Percentiles rank a stretch among this genome's conserved stretches.
These are phyloP conservation scores for Xylaria sp. DNA, from an alignment of 2,329 filamentous ascomycete genomes.

Conservation along the genomic window DNA sequence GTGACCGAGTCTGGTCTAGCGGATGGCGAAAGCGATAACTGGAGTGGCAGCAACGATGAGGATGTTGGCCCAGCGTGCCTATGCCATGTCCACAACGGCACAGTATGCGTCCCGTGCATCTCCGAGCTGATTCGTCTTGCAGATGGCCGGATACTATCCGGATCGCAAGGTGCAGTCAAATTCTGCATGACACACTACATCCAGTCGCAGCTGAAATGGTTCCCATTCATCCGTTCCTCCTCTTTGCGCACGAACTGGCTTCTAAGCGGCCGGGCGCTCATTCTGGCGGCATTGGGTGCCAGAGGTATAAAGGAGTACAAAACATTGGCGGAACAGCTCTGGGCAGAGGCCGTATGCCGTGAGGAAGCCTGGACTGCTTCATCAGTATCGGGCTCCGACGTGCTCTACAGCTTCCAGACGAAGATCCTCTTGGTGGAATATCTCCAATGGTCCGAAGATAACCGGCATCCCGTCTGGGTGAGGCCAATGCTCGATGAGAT, in stretches of 20 bases:
- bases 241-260: conserved; percentile 29
- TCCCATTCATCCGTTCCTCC: conserved; percentile 23
- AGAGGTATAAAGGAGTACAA: conserved; percentile 32
- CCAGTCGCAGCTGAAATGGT: conserved; percentile 33
- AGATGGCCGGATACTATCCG: conserved; percentile 17
- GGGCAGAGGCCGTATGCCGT: conserved; percentile 17
- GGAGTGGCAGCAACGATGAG: neutral
- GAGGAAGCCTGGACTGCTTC: conserved; percentile 4
- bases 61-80: conserved; percentile 2
- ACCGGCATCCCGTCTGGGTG: conserved; percentile 1
- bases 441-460: conserved; percentile 25
- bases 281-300: conserved; percentile 27
- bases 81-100: conserved; percentile 26
- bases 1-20: neutral
- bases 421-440: conserved; percentile 26
- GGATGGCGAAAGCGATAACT: neutral
- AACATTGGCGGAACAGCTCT: conserved; percentile 10
- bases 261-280: conserved; percentile 25
- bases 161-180: conserved; percentile 22
- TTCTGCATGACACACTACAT: conserved; percentile 33
- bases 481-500: conserved; percentile 22
- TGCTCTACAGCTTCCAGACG: conserved; percentile 26
- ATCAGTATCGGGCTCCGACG: neutral
- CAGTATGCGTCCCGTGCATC: conserved; percentile 25
- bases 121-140: conserved; percentile 24